Conservation (phyloP, 2,329 filamentous ascomycete species). For the Botrytis hyacinthi region DNA sequence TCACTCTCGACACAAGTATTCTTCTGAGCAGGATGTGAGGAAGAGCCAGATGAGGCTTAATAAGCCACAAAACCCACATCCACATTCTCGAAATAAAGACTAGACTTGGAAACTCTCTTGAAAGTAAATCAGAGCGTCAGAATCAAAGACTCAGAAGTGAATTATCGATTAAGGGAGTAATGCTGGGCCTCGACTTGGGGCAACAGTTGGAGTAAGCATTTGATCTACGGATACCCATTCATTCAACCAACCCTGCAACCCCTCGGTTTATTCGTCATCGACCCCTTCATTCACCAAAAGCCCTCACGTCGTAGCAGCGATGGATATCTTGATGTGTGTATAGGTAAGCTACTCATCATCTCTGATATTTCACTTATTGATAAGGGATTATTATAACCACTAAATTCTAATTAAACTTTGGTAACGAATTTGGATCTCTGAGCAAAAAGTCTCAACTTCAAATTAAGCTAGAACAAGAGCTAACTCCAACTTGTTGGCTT, state of each 20-base stretch:
- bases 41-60: not conserved
- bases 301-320: not conserved
- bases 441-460: not conserved
- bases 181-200: not conserved
- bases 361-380: too few relatives aligned
- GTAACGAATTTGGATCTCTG: not conserved
- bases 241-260: not conserved
- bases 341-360: not conserved
- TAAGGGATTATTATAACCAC: not conserved
- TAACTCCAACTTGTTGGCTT: not conserved
- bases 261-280: not conserved
- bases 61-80: not conserved
- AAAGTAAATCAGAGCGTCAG: not conserved
- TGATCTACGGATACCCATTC: not conserved
- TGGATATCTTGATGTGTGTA: not conserved
- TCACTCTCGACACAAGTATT: not conserved
- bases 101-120: not conserved
- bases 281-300: not conserved
- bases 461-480: not conserved
- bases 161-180: not conserved
- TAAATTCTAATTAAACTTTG: not conserved
- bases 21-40: not conserved
- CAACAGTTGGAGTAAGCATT: not conserved
- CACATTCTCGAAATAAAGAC: not conserved
- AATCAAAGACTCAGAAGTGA: not conserved